These are phyloP conservation scores for Aspergillus felis DNA, from an alignment of 2,329 filamentous ascomycete genomes.

Conservation along the genomic window DNA sequence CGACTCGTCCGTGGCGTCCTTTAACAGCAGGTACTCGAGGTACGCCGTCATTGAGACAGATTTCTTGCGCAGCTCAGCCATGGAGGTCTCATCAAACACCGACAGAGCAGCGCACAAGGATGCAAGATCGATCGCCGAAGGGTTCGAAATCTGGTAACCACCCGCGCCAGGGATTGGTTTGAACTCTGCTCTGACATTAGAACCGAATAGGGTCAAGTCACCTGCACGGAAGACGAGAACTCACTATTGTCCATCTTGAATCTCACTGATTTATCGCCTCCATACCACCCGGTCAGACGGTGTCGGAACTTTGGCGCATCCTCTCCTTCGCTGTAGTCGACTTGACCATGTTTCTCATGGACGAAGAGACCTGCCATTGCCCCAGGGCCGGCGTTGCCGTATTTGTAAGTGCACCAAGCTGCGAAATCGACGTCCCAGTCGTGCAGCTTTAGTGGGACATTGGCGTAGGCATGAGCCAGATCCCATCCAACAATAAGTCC, in stretches of 20 bases:
- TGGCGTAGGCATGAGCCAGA: slow-evolving; percentile 77
- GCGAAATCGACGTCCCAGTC: slow-evolving; percentile 90
- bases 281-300: slow-evolving; percentile 79
- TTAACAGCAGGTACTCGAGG: slow-evolving; percentile 62
- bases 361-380: slow-evolving; percentile 76
- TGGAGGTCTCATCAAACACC: slow-evolving; percentile 68
- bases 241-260: slow-evolving; percentile 73
- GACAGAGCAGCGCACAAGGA: slow-evolving; percentile 66
- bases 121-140: slow-evolving; percentile 71
- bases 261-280: slow-evolving; percentile 66
- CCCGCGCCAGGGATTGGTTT: slow-evolving; percentile 71
- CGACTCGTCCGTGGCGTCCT: slow-evolving; percentile 30
- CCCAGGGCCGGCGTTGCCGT: slow-evolving; percentile 79
- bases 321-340: slow-evolving; percentile 37
- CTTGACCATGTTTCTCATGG: slow-evolving; percentile 63
- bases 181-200: slow-evolving; percentile 48
- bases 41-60: slow-evolving; percentile 71
- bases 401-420: slow-evolving; percentile 92
- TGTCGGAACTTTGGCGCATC: slow-evolving; percentile 54
- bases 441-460: slow-evolving; percentile 71
- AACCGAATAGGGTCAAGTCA: neutral
- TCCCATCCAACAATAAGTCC: slow-evolving; percentile 79
- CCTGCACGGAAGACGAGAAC: slow-evolving; percentile 7
- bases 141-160: slow-evolving; percentile 79
- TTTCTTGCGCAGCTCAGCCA: slow-evolving; percentile 64